Conservation (phyloP, 306 rosid species). For the Glycine soja region DNA sequence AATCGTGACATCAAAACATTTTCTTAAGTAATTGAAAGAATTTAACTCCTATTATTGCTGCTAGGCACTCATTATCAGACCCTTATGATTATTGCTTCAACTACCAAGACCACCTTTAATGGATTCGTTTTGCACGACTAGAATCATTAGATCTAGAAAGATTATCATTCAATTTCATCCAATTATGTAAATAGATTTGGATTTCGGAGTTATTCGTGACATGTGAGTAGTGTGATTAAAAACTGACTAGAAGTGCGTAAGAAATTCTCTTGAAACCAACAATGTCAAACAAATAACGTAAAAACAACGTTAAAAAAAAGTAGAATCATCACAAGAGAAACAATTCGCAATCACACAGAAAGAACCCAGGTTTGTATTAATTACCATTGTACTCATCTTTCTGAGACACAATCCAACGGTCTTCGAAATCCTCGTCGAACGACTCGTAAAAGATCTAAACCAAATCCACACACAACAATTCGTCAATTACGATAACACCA, state of each 20-base stretch:
- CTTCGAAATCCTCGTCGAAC: slow-evolving; percentile 79
- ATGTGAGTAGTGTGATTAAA: neutral
- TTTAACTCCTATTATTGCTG: neutral
- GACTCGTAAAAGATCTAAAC: slow-evolving; percentile 85
- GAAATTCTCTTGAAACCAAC: neutral
- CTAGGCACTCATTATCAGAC: neutral
- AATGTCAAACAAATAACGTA: neutral
- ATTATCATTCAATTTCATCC: neutral
- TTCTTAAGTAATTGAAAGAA: neutral
- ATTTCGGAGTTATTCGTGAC: neutral
- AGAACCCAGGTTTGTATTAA: neutral
- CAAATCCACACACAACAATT: neutral
- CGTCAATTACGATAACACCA: neutral
- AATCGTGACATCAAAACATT: neutral
- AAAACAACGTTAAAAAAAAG: neutral
- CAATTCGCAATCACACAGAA: neutral
- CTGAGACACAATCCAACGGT: slow-evolving; percentile 75
- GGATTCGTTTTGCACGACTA: neutral
- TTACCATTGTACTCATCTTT: slow-evolving; percentile 78
- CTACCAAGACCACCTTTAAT: neutral
- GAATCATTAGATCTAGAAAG: neutral
- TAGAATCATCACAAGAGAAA: neutral
- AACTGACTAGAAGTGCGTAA: neutral
- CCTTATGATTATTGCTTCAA: neutral
- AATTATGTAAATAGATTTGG: neutral